Base-by-base conservation (phyloP, 1,139 yeast genomes). In the Yamadazyma triangularis region DNA sequence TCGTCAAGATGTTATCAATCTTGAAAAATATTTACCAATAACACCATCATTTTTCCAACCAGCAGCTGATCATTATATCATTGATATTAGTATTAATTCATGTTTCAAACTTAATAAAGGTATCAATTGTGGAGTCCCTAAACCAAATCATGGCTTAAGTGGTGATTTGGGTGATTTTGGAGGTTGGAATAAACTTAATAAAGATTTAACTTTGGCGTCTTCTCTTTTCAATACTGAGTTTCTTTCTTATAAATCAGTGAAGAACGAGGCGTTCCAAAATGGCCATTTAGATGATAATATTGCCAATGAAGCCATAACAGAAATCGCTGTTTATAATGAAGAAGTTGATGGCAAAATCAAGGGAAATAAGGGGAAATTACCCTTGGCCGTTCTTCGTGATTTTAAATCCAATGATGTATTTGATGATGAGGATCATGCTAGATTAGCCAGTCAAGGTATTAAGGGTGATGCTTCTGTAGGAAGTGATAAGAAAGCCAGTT, bases 41-140 rank as follows among this genome's bases (percentile, higher is more conserved):
- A 51, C 64, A 4, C 70, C 71, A 2, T 44, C 56, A 10, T 66
- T 58, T 44, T 64, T 65, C 47, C 70, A 64, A 39, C 72, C 71
- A 5, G 45, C 58, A 2, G 51, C 66, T 5, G 65, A 62, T 36
- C 42, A 50, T 32, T 65, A 53, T 36, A 45, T 67, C n/a, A 45
- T 64, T 8, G 73, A 67, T 40, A 42, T 67, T 6, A 41, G 57
- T 27, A 41, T 67, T 9, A 53, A 48, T 11, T 47, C 44, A n/a
- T 67, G 73, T 41, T 47, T 45, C 30, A 50, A 45, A 24, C 30
- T 57, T 30, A 53, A 50, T 29, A 51, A 50, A 4, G 44, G 42
- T 21, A 42, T 51, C 3, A 38, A 35, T 11, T 66, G 73, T 40
- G 70, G 70, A 0, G 27, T 48, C 2, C 72, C 73, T 8, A 30